Evolutionary conservation across 768 basidiomycete species (phyloP).

Genomic region (Strobilomyces confusus): DNA sequence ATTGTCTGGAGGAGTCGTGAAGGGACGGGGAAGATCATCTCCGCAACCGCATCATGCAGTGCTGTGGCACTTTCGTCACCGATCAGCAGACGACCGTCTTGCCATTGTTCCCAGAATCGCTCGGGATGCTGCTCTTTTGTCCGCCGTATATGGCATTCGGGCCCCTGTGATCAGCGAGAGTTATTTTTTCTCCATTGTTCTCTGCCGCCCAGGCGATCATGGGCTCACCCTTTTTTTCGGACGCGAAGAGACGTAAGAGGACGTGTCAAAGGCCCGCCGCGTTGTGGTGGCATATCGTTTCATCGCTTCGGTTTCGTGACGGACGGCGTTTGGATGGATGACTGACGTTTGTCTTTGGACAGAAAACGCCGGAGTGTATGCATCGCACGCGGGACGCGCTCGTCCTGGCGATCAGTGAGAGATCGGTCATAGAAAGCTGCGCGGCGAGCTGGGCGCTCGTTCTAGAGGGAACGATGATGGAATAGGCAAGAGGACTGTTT

Average conservation of each 20-base stretch:
- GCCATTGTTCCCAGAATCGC: constrained; percentile 11
- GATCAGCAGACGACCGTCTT: background rate
- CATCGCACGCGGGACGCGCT: constrained; percentile 43
- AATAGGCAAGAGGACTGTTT: background rate
- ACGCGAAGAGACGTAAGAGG: background rate
- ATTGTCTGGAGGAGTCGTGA: constrained; percentile 1
- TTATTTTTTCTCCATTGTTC: constrained; percentile 8
- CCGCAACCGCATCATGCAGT: constrained; percentile 11
- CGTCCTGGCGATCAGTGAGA: constrained; percentile 44
- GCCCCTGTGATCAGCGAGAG: constrained; percentile 3
- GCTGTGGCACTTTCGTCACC: constrained; percentile 5
- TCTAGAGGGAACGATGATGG: constrained; percentile 1
- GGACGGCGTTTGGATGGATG: background rate
- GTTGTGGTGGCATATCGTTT: background rate
- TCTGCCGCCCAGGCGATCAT: background rate
- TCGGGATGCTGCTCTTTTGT: constrained; percentile 19
- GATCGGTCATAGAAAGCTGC: constrained; percentile 53
- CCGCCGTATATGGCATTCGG: constrained; percentile 12
- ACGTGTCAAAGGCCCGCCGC: background rate
- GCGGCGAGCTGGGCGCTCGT: constrained; percentile 39
- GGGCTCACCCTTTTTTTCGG: background rate
- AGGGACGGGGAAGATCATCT: constrained; percentile 7
- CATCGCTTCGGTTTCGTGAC: constrained; percentile 4
- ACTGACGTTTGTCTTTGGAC: constrained; percentile 10
- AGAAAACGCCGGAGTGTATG: constrained; percentile 38